Percentiles rank a stretch among this genome's conserved stretches.
These are phyloP conservation scores for Solanum tarapatanum DNA, from an alignment of 257 asterid species.

Conservation along the genomic window DNA sequence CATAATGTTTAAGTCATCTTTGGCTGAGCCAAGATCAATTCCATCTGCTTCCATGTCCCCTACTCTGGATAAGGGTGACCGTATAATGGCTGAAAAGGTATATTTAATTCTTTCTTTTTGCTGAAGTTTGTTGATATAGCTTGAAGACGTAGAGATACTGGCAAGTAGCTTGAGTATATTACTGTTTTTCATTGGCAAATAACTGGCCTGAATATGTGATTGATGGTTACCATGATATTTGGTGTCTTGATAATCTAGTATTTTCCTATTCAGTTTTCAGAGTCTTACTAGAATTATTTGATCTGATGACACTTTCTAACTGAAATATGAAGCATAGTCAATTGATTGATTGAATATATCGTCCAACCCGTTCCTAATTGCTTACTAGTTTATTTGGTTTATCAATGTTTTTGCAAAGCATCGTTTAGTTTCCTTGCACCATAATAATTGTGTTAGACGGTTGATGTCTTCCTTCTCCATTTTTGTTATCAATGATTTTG, in stretches of 20 bases:
- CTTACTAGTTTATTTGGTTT: background rate
- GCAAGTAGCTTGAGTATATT: background rate
- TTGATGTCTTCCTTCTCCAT: background rate
- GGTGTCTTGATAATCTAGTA: background rate
- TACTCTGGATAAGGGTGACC: slow-evolving; percentile 82
- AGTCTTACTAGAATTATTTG: background rate
- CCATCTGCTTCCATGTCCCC: slow-evolving; percentile 92
- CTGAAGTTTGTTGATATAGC: background rate
- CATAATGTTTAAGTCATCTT: slow-evolving; percentile 59
- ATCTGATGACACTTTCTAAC: background rate
- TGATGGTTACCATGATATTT: background rate
- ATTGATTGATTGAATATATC: background rate
- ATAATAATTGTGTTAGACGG: background rate
- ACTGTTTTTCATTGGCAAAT: background rate
- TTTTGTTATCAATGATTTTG: background rate
- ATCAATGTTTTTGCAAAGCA: background rate
- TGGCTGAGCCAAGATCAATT: slow-evolving; percentile 97
- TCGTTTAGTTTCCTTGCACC: background rate
- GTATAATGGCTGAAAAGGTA: slow-evolving; percentile 93
- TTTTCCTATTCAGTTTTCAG: background rate
- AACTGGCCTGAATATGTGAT: background rate
- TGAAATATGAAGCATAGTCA: background rate
- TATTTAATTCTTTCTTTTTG: background rate
- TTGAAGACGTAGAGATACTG: background rate
- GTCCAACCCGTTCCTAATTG: background rate